Evolutionary conservation across 2,329 filamentous ascomycete genomes (phyloP), one percentile per base, ranked within the genome.

Genomic region (Ceratocystis alfenasii): DNA sequence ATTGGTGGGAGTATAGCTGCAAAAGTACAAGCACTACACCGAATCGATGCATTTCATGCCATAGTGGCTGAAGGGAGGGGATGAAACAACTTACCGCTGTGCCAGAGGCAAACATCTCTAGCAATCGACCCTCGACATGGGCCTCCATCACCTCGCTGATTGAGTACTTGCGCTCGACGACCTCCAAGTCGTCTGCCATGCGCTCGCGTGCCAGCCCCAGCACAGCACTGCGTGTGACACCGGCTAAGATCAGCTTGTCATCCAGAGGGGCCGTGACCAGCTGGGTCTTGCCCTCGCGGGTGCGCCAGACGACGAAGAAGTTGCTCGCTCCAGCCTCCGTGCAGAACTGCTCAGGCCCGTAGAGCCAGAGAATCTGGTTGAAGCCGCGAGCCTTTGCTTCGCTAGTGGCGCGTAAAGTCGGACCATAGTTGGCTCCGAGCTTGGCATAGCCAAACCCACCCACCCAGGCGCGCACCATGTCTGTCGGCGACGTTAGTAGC

Each of bases 291-390:
- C 82, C 85, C 0, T 74, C 76, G 70, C 86, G 82, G 73, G 80
- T 82, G 73, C 80, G 82, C 89, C 88, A 91, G 12, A 96, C 79
- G 6, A 95, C 80, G 72, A 96, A 95, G 78, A 96, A 96, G 77
- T 96, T 96, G 72, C 85, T 89, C 12, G 90, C 92, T 3, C 92
- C 92, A 1, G 92, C 92, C 78, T 96, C 92, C 1, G 92, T 96
- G 69, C 95, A 91, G 73, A 84, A 83, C 64, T 83, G 83, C 70
- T 93, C 81, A 50, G 83, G 75, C 1, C 90, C 90, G 72, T 95
- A 94, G 63, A 96, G 81, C 92, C 92, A 96, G n/a, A 96, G 82
- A 66, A 96, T 87, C 80, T 96, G 93, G 73, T 93, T 84, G 76
- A 85, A 96, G 0, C 93, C 92, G 50, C 83, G 77, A 10, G 78